Conservation (phyloP, 768 basidiomycete genomes). For the Plicaturopsis crispa region DNA sequence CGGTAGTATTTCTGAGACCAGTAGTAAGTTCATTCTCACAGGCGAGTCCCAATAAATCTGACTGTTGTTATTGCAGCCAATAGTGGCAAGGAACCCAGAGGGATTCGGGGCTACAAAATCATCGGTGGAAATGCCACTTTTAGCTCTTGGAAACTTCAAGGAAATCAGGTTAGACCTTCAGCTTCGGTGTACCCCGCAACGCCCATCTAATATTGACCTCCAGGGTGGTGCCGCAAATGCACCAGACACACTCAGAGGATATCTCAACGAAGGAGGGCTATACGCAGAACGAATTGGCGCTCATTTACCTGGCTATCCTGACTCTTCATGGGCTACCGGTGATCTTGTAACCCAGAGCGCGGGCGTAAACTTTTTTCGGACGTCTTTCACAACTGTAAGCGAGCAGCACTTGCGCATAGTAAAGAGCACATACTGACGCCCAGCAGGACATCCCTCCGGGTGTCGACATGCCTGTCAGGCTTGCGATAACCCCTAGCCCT, state of each 20-base stretch:
- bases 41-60: no score
- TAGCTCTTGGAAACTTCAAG: slow-evolving; percentile 33
- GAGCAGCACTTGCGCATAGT: not conserved
- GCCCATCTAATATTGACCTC: not conserved
- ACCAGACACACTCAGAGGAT: slow-evolving; percentile 38
- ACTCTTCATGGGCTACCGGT: slow-evolving; percentile 28
- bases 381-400: slow-evolving; percentile 31
- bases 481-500: slow-evolving; percentile 35
- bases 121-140: slow-evolving; percentile 32
- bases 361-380: slow-evolving; percentile 37
- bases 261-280: slow-evolving; percentile 44
- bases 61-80: slow-evolving; percentile 36
- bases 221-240: slow-evolving; percentile 32
- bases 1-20: slow-evolving; percentile 37
- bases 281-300: slow-evolving; percentile 43
- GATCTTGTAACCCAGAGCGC: slow-evolving; percentile 25
- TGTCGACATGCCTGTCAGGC: slow-evolving; percentile 36
- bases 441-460: slow-evolving; percentile 28
- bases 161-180: slow-evolving; percentile 25
- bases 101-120: slow-evolving; percentile 37
- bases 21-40: slow-evolving; percentile 24
- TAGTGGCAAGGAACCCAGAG: slow-evolving; percentile 41
- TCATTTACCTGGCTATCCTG: slow-evolving; percentile 40
- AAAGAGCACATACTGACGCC: not conserved
- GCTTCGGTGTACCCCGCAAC: not conserved